These are phyloP conservation scores for Ogataea methanolica DNA, from an alignment of 805 yeast species.

Conservation along the genomic window DNA sequence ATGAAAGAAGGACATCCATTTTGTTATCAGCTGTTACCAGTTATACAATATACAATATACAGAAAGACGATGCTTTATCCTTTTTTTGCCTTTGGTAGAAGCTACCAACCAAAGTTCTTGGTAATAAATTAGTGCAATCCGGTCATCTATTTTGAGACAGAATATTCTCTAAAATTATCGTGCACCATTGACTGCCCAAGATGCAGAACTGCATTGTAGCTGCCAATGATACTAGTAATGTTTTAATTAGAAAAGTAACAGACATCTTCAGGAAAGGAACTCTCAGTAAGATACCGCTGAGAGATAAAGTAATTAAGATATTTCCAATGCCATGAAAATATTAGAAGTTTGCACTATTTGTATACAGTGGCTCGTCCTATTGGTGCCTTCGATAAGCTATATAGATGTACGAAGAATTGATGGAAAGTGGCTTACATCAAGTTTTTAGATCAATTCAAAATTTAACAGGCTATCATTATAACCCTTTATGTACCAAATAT, in stretches of 20 bases:
- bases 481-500: slow-evolving; percentile 83
- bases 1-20: too few species aligned
- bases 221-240: slow-evolving; percentile 74
- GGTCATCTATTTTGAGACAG: too few species aligned
- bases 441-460: slow-evolving; percentile 92
- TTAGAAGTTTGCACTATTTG: slow-evolving; percentile 89
- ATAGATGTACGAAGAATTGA: slow-evolving; percentile 90
- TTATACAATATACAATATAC: too few species aligned
- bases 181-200: too few species aligned
- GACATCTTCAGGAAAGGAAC: slow-evolving; percentile 89
- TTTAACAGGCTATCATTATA: slow-evolving; percentile 89
- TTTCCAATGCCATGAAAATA: slow-evolving; percentile 94
- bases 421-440: slow-evolving; percentile 99
- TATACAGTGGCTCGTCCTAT: slow-evolving; percentile 75
- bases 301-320: slow-evolving; percentile 88
- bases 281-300: slow-evolving; percentile 87
- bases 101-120: too few species aligned
- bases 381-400: slow-evolving; percentile 82
- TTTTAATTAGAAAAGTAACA: slow-evolving; percentile 94
- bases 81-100: too few species aligned
- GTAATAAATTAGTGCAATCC: too few species aligned
- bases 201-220: slow-evolving; percentile 47
- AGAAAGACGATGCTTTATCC: too few species aligned
- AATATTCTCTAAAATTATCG: too few species aligned
- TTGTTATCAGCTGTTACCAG: too few species aligned